phyloP scores from a whole-genome alignment of 805 yeast genomes.

The Cephaloascus albidus region DNA sequence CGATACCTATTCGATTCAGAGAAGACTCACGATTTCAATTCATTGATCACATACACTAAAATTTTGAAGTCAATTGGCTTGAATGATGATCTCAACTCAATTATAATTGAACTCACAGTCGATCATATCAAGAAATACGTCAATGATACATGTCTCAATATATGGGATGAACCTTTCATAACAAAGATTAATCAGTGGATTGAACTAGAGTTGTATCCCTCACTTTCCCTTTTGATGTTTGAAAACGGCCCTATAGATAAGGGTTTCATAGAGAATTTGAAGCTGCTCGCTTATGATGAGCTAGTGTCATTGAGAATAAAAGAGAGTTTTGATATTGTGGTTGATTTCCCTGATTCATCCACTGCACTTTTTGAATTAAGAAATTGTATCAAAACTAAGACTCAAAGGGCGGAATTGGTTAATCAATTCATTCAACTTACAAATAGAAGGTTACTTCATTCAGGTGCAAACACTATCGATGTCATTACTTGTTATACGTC shows the following conservation, averaged over 20 bases:
- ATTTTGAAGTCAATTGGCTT: slow-evolving; percentile 12
- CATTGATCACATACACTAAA: slow-evolving; percentile 1
- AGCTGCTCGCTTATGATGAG: slow-evolving; percentile 11
- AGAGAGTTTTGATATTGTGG: slow-evolving; percentile 53
- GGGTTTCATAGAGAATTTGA: background rate
- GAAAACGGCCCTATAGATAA: background rate
- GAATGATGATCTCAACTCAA: slow-evolving; percentile 12
- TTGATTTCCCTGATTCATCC: slow-evolving; percentile 40
- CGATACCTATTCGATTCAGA: slow-evolving; percentile 1
- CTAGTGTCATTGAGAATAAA: slow-evolving; percentile 36
- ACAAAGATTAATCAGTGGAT: slow-evolving; percentile 25
- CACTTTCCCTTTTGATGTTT: slow-evolving; percentile 1
- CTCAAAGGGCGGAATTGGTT: slow-evolving; percentile 45
- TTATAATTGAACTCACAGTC: slow-evolving; percentile 27
- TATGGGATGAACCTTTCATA: slow-evolving; percentile 30
- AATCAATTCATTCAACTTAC: slow-evolving; percentile 37
- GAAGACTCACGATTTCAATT: slow-evolving; percentile 8
- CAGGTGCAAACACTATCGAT: slow-evolving; percentile 73
- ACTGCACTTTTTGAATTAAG: slow-evolving; percentile 52
- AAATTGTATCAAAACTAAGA: slow-evolving; percentile 33
- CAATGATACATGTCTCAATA: slow-evolving; percentile 14
- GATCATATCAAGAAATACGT: slow-evolving; percentile 23
- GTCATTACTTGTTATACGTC: slow-evolving; percentile 62
- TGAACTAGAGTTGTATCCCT: slow-evolving; percentile 25
- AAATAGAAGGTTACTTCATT: slow-evolving; percentile 47